Conservation (phyloP, 345 rosid species). For the Gossypium rotundifolium region DNA sequence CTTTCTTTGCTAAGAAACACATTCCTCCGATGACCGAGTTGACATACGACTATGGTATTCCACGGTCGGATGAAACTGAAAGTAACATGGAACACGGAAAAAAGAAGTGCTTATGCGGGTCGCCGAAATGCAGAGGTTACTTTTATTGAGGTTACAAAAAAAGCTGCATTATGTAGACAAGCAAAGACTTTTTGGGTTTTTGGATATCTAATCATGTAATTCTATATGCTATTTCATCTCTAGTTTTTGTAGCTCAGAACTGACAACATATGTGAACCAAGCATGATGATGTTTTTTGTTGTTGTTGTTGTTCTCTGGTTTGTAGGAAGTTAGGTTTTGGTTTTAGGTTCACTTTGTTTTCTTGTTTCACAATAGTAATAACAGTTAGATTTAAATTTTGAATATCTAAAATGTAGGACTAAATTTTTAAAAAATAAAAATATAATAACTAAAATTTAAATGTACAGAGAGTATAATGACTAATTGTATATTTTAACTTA, state of each 20-base stretch:
- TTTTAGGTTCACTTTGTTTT: no score
- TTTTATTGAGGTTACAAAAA: not conserved
- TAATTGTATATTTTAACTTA: fast-evolving
- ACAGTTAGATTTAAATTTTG: no score
- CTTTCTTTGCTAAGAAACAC: constrained; percentile 60
- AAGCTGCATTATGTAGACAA: not conserved
- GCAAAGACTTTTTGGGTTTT: not conserved
- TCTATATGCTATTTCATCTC: not conserved
- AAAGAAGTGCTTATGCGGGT: constrained; percentile 66
- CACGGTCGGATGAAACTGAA: constrained; percentile 23
- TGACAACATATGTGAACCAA: no score
- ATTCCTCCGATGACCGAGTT: constrained; percentile 86
- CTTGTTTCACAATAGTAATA: no score
- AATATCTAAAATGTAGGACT: no score
- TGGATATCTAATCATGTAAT: not conserved
- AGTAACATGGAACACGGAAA: constrained; percentile 24
- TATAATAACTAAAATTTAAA: no score
- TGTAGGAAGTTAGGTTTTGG: no score
- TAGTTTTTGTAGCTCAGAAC: not conserved
- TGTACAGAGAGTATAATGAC: fast-evolving
- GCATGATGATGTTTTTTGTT: not conserved
- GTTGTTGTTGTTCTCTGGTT: not conserved
- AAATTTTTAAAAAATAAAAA: no score
- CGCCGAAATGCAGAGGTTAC: constrained; percentile 48
- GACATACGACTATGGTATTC: constrained; percentile 71